Conservation (phyloP, 768 basidiomycete genomes). For the Mycena crocata region DNA sequence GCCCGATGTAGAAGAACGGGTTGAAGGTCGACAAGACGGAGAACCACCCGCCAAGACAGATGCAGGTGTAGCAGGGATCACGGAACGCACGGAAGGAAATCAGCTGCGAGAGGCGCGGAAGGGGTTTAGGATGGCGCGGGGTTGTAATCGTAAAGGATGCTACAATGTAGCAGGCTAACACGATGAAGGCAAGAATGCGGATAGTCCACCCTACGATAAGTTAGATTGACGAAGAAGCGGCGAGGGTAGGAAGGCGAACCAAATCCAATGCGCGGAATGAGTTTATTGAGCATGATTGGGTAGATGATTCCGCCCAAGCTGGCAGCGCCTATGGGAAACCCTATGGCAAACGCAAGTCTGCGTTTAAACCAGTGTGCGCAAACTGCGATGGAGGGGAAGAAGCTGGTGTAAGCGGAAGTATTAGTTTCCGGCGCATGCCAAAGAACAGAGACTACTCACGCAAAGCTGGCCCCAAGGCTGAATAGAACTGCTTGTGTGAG, state of each 20-base stretch:
- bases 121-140: constrained; percentile 39
- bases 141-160: constrained; percentile 39
- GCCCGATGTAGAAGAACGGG: constrained; percentile 43
- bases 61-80: constrained; percentile 33
- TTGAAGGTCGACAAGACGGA: constrained; percentile 37
- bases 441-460: constrained; percentile 18
- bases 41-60: constrained; percentile 40
- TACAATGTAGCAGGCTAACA: constrained; percentile 34
- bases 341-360: constrained; percentile 46
- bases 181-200: constrained; percentile 39
- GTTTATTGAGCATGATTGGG: constrained; percentile 38
- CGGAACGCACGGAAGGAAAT: constrained; percentile 39
- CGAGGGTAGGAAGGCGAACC: constrained; percentile 14
- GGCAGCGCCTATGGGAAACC: constrained; percentile 46
- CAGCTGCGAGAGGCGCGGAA: constrained; percentile 32
- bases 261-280: constrained; percentile 37
- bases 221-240: background rate
- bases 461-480: constrained; percentile 35
- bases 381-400: constrained; percentile 48
- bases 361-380: constrained; percentile 50
- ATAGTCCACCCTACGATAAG: constrained; percentile 42
- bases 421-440: background rate
- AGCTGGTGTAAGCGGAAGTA: constrained; percentile 31
- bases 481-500: constrained; percentile 41
- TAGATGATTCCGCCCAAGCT: constrained; percentile 48